These are phyloP conservation scores for Pseudogymnoascus sp. DNA, from an alignment of 2,329 filamentous ascomycete genomes.

Conservation along the genomic window DNA sequence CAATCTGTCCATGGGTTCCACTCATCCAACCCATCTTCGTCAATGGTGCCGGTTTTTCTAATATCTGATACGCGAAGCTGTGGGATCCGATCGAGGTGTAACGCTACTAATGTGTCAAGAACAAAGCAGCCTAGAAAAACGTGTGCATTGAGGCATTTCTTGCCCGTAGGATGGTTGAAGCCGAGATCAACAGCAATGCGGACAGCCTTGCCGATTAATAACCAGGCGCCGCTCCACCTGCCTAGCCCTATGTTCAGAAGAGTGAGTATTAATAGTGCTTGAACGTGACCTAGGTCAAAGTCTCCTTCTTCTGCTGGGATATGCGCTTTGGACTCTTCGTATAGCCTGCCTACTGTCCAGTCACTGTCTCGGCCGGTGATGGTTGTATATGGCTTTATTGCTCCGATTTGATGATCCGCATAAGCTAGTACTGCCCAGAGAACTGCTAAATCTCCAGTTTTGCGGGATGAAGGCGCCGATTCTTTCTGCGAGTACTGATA, in stretches of 20 bases:
- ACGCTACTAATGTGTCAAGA: slow-evolving; percentile 51
- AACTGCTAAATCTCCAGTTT: slow-evolving; percentile 42
- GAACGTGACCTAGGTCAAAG: slow-evolving; percentile 45
- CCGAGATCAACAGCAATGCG: slow-evolving; percentile 42
- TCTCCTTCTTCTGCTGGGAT: slow-evolving; percentile 42
- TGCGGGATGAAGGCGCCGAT: slow-evolving; percentile 6
- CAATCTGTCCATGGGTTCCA: slow-evolving; percentile 64
- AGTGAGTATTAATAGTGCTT: slow-evolving; percentile 50
- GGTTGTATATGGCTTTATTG: slow-evolving; percentile 16
- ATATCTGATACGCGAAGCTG: slow-evolving; percentile 44
- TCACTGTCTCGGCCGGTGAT: slow-evolving; percentile 19
- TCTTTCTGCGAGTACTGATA: slow-evolving; percentile 26
- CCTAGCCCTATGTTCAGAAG: slow-evolving; percentile 55
- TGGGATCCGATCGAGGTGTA: slow-evolving; percentile 42
- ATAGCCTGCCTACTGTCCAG: slow-evolving; percentile 35
- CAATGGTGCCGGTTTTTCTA: slow-evolving; percentile 38
- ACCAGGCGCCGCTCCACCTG: slow-evolving; percentile 52
- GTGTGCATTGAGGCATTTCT: slow-evolving; percentile 32
- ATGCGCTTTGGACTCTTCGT: slow-evolving; percentile 41
- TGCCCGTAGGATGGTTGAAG: slow-evolving; percentile 27
- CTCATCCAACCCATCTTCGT: slow-evolving; percentile 63
- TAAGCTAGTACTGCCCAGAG: slow-evolving; percentile 54
- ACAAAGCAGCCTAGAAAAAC: slow-evolving; percentile 52
- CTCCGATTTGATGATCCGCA: slow-evolving; percentile 46
- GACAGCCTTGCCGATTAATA: slow-evolving; percentile 57